A percentile compares a stretch with the other conserved stretches of the same genome.
Conservation (phyloP, 495 filamentous ascomycete species). For the Filosporella fistucella region DNA sequence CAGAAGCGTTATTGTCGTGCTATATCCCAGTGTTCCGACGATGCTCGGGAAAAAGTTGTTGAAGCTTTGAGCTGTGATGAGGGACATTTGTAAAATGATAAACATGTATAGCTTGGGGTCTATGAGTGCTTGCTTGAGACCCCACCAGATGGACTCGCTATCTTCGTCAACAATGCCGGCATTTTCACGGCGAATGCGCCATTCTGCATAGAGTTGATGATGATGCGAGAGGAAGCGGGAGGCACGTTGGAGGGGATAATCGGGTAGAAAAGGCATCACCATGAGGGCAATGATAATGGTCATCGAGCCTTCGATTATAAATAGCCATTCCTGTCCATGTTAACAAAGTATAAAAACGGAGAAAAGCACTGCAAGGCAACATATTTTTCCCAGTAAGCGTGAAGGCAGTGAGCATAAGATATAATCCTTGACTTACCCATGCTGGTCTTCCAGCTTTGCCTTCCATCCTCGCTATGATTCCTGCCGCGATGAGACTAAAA, state of each 20-base stretch:
- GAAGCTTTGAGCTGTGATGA: constrained; percentile 1
- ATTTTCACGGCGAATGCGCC: constrained; percentile 1
- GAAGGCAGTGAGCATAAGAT: too few species aligned
- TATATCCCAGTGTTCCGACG: constrained; percentile 7
- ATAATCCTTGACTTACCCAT: too few species aligned
- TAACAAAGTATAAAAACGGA: too few species aligned
- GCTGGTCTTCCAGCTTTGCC: neutral
- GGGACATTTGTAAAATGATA: neutral
- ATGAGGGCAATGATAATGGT: constrained; percentile 33
- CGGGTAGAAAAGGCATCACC: constrained; percentile 44
- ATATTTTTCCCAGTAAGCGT: too few species aligned
- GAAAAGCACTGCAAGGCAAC: too few species aligned
- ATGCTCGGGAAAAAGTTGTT: constrained; percentile 5
- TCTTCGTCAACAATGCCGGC: constrained; percentile 2
- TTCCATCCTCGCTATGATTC: neutral
- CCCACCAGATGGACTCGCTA: neutral
- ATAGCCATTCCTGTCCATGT: too few species aligned
- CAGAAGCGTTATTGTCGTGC: constrained; percentile 5
- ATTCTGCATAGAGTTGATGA: neutral
- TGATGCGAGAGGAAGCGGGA: constrained; percentile 2
- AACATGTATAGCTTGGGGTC: constrained; percentile 2
- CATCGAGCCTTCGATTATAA: constrained; percentile 45
- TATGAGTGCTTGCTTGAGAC: neutral
- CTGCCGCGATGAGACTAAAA: neutral
- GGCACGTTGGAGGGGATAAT: constrained; percentile 41